phyloP scores from a whole-genome alignment of 306 rosid species.

The Prunus mume region DNA sequence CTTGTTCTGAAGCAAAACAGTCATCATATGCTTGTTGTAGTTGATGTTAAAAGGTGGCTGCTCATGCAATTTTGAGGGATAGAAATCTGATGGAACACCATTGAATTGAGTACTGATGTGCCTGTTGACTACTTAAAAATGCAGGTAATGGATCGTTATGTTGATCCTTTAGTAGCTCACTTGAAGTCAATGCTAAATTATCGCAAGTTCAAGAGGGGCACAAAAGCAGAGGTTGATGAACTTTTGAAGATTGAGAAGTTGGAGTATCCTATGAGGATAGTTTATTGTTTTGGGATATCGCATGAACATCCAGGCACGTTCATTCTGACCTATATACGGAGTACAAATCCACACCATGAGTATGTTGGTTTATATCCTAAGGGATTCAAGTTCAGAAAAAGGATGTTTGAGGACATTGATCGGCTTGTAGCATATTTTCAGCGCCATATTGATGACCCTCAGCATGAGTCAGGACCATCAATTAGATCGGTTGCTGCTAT shows the following conservation, averaged over 20 bases:
- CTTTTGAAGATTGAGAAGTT: conserved; percentile 72
- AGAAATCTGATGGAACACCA: background rate
- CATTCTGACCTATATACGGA: conserved; percentile 77
- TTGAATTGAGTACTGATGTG: background rate
- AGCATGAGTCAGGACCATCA: conserved; percentile 74
- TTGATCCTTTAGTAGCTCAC: conserved; percentile 90
- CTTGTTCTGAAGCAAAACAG: background rate
- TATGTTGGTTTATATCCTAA: conserved; percentile 96
- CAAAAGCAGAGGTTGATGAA: conserved; percentile 93
- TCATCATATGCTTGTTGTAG: conserved; percentile 1
- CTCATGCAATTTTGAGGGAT: background rate
- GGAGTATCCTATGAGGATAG: conserved; percentile 81
- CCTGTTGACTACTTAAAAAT: conserved; percentile 1
- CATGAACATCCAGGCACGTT: conserved; percentile 99
- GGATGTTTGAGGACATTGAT: conserved; percentile 94
- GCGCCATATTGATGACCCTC: conserved; percentile 87
- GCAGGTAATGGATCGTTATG: conserved; percentile 98
- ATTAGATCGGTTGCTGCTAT: conserved; percentile 96
- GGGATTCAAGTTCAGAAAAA: conserved; percentile 94
- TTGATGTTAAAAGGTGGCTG: background rate
- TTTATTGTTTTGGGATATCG: conserved; percentile 83
- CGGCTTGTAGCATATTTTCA: conserved; percentile 90
- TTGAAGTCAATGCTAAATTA: conserved; percentile 79
- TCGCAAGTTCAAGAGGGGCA: conserved; percentile 81
- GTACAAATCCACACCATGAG: conserved; percentile 96